These are phyloP conservation scores for Epichloe elymi DNA, from an alignment of 2,329 filamentous ascomycete genomes.

Conservation along the genomic window DNA sequence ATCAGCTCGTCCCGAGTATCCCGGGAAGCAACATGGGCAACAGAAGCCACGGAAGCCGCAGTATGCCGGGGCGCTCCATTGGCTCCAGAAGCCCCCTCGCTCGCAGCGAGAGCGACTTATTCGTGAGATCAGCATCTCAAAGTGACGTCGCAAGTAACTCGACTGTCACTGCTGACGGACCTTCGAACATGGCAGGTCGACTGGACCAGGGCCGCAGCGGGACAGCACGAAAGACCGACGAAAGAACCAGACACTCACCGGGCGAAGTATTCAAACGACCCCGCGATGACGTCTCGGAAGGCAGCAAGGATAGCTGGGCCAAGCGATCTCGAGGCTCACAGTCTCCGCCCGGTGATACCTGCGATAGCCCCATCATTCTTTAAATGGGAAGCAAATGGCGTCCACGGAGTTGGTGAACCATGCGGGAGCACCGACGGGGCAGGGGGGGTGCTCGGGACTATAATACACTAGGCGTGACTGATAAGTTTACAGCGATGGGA, in stretches of 20 bases:
- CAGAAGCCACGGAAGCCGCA: not conserved
- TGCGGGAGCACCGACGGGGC: not conserved
- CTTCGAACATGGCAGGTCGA: not conserved
- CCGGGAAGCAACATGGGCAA: not conserved
- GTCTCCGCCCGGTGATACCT: not conserved
- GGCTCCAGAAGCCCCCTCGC: not conserved
- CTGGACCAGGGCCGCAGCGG: not conserved
- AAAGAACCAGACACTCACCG: not conserved
- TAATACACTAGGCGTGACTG: not conserved
- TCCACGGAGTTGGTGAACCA: not conserved
- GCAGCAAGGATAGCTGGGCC: not conserved
- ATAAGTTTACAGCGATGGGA: not conserved
- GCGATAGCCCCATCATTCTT: not conserved
- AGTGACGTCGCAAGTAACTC: not conserved
- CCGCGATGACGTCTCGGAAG: not conserved
- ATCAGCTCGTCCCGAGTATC: not conserved
- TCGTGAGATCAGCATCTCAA: not conserved
- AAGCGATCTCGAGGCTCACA: not conserved
- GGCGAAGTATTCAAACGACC: not conserved
- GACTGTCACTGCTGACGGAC: not conserved
- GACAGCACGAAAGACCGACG: not conserved
- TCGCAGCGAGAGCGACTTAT: not conserved
- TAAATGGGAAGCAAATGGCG: not conserved
- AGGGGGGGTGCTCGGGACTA: not conserved
- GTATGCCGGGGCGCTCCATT: not conserved